Percentiles rank a stretch among this genome's conserved stretches.
Conservation (phyloP, 2,329 filamentous ascomycete genomes). For the Niveomyces coronatus region DNA sequence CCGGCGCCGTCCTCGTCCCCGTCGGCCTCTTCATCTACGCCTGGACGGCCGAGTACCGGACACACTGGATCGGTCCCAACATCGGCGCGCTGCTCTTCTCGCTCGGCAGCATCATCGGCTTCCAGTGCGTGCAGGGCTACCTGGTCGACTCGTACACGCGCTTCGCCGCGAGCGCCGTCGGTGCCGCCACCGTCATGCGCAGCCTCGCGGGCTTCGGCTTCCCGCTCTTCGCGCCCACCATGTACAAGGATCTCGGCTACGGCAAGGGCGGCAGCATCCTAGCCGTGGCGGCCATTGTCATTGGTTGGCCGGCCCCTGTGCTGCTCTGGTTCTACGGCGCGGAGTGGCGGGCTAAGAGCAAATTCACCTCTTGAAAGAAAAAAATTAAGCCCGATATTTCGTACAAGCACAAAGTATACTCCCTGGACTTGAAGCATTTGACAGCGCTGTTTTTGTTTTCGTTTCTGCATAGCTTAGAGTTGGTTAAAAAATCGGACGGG, state of each 20-base stretch:
- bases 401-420: no score
- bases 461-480: not conserved
- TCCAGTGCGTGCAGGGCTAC: conserved; percentile 36
- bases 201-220: conserved; percentile 41
- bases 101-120: conserved; percentile 28
- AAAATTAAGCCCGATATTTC: no score
- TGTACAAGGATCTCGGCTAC: conserved; percentile 34
- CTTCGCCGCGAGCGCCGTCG: conserved; percentile 36
- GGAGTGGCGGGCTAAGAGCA: conserved; percentile 23
- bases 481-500: not conserved
- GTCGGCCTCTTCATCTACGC: conserved; percentile 35
- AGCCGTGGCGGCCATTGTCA: conserved; percentile 30
- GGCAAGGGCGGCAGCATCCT: conserved; percentile 33
- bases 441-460: not conserved
- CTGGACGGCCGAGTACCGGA: conserved; percentile 32
- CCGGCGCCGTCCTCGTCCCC: conserved; percentile 30
- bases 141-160: conserved; percentile 36
- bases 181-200: conserved; percentile 32
- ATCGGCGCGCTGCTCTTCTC: conserved; percentile 30
- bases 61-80: conserved; percentile 36
- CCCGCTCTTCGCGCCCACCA: conserved; percentile 37
- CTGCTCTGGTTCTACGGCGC: conserved; percentile 35
- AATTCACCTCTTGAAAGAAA: conserved; percentile 12
- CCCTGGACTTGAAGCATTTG: no score
- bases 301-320: conserved; percentile 31